phyloP scores from a whole-genome alignment of 2,329 filamentous ascomycete genomes.

The Magnaporthiopsis incrustans region DNA sequence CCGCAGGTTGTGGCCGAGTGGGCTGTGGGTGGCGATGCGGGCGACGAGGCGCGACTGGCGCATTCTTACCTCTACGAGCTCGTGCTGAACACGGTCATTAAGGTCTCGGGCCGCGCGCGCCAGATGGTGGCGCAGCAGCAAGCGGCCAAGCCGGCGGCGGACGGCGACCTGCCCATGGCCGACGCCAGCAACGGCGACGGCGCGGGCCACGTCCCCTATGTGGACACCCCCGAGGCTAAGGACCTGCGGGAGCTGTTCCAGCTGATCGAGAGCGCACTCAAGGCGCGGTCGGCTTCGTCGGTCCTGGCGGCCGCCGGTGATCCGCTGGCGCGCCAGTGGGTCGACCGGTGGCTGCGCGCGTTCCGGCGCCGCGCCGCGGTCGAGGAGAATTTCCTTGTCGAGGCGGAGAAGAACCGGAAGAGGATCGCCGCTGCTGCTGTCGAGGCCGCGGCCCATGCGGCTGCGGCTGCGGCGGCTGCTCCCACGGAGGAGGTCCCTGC shows the following conservation, averaged over 20 bases:
- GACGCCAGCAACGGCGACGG: conserved; percentile 3
- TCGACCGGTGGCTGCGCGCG: conserved; percentile 75
- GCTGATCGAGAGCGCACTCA: conserved; percentile 69
- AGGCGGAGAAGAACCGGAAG: conserved; percentile 22
- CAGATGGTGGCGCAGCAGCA: conserved; percentile 55
- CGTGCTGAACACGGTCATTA: conserved; percentile 77
- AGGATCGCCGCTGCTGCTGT: conserved; percentile 11
- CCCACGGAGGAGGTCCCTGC: neutral
- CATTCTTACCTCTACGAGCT: conserved; percentile 81
- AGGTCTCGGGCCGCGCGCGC: conserved; percentile 79
- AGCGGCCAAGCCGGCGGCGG: conserved; percentile 24
- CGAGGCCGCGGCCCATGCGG: neutral
- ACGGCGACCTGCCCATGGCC: conserved; percentile 29
- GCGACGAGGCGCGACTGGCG: conserved; percentile 59
- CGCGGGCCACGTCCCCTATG: conserved; percentile 13
- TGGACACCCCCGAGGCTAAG: conserved; percentile 49
- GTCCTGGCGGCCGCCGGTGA: conserved; percentile 40
- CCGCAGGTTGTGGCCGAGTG: conserved; percentile 82
- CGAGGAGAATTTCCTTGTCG: conserved; percentile 61
- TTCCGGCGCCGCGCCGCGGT: conserved; percentile 77
- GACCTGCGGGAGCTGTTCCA: conserved; percentile 75
- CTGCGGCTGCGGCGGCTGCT: neutral
- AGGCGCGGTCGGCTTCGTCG: conserved; percentile 67
- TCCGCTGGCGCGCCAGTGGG: conserved; percentile 69
- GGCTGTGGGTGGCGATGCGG: conserved; percentile 56